Base-by-base conservation (phyloP, 2,329 filamentous ascomycete species). In the Pseudogymnoascus sp. region DNA sequence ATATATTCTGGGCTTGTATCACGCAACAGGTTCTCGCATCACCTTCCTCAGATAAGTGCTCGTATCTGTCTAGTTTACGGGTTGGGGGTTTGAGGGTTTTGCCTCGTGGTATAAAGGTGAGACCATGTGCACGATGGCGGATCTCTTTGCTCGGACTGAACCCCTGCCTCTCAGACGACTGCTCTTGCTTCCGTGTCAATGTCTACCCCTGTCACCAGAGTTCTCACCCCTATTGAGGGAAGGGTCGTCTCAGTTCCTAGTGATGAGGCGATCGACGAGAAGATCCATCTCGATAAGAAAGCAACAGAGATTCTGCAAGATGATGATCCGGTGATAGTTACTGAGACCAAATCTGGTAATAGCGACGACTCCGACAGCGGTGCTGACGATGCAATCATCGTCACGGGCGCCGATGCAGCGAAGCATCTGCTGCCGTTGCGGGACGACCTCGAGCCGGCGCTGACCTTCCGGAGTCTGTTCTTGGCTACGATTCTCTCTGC, bases 391-490 rank as follows among this genome's bases (percentile, higher is more conserved):
- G 72, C 67, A 12, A 77, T 83, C 66, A 83, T 84, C 61, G 62
- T 80, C 64, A 82, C 79, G 0, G 82, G 81, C 60, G 71, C 75
- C 6, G 82, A 84, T 68, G 82, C 80, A 0, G 75, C 82, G 4
- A 62, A 64, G 0, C 75, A 83, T 60, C 68, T 84, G 22, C 69
- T 84, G 2, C 75, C 82, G 0, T 64, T 83, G 61, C 75, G 82
- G 4, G 82, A 85, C 66, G 82, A 85, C 62, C 69, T 71, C n/a
- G 79, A 84, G 28, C 70, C 71, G 0, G 73, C 80, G 2, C 67
- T 85, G 65, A 84, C 81, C 0, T 81, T 84, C 63, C 79, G 82
- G 39, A 78, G 79, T 60, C 63, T 85, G 4, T 67, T 84, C 38
- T 65, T 85, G 55, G 79, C 80, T 1, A 79, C 79, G 0, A 65